Evolutionary conservation across 805 yeast genomes (phyloP).

Genomic region (Metschnikowia kofuensis): DNA sequence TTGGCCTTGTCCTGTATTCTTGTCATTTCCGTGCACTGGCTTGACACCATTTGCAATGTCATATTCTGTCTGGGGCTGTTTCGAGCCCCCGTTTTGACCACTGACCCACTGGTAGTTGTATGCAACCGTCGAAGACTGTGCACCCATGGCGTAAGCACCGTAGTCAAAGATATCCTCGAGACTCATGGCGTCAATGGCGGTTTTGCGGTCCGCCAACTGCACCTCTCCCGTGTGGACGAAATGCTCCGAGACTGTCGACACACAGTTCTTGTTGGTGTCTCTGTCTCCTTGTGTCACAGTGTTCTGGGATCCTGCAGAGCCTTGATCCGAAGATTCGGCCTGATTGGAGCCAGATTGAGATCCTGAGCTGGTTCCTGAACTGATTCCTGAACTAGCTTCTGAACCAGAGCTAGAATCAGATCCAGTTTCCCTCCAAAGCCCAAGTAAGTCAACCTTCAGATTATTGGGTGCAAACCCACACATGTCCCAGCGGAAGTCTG

Average conservation of each 20-base stretch:
- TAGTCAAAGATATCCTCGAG: neutral
- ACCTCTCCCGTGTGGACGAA: constrained; percentile 1
- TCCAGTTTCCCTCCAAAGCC: neutral
- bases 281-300: no score
- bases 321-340: no score
- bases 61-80: neutral
- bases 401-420: neutral
- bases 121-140: neutral
- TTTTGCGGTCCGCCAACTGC: neutral
- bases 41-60: neutral
- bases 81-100: neutral
- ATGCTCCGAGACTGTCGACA: neutral
- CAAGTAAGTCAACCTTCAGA: constrained; percentile 1
- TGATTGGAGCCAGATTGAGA: neutral
- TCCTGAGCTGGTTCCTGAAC: neutral
- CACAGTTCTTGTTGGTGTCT: neutral
- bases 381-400: neutral
- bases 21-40: neutral
- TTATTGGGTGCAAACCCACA: neutral
- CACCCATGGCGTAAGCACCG: neutral
- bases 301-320: no score
- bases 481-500: neutral
- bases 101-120: neutral
- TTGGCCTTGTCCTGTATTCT: neutral
- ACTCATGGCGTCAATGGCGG: neutral